Conservation (phyloP, 2,329 filamentous ascomycete genomes). For the Penicillium sp. region DNA sequence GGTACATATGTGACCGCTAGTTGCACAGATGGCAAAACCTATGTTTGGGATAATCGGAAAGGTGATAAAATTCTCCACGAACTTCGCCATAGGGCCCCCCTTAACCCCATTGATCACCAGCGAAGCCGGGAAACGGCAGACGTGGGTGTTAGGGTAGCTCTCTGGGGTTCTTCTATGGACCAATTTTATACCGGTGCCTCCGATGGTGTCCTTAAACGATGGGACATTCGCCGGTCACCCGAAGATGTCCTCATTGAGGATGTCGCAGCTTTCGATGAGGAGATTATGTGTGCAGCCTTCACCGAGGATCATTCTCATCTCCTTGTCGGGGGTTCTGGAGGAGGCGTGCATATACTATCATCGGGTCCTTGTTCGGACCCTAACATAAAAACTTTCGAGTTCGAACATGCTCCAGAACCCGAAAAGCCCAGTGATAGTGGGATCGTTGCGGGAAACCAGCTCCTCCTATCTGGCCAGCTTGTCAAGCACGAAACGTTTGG, state of each 20-base stretch:
- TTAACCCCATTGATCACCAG: slow-evolving; percentile 47
- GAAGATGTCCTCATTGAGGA: slow-evolving; percentile 56
- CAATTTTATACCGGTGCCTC: slow-evolving; percentile 61
- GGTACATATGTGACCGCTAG: slow-evolving; percentile 55
- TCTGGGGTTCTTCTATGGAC: slow-evolving; percentile 55
- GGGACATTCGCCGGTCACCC: slow-evolving; percentile 56
- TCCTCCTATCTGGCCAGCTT: slow-evolving; percentile 38
- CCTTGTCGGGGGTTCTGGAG: slow-evolving; percentile 58
- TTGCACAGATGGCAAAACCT: slow-evolving; percentile 60
- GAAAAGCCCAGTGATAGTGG: slow-evolving; percentile 15
- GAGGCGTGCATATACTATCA: slow-evolving; percentile 54
- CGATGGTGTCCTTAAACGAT: slow-evolving; percentile 60
- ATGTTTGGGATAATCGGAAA: slow-evolving; percentile 60
- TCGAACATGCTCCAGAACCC: slow-evolving; percentile 25
- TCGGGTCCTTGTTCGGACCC: slow-evolving; percentile 30
- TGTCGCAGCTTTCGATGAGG: slow-evolving; percentile 50
- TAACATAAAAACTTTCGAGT: slow-evolving; percentile 25
- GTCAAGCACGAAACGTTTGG: slow-evolving; percentile 39
- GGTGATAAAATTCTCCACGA: slow-evolving; percentile 49
- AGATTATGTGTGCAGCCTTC: slow-evolving; percentile 59
- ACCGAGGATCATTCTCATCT: slow-evolving; percentile 57
- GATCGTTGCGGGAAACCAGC: slow-evolving; percentile 22
- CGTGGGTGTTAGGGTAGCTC: slow-evolving; percentile 58
- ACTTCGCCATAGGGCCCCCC: slow-evolving; percentile 52
- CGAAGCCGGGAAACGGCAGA: slow-evolving; percentile 52